phyloP scores from a whole-genome alignment of 305 asterid species.

The Solanum aculeatissimum region DNA sequence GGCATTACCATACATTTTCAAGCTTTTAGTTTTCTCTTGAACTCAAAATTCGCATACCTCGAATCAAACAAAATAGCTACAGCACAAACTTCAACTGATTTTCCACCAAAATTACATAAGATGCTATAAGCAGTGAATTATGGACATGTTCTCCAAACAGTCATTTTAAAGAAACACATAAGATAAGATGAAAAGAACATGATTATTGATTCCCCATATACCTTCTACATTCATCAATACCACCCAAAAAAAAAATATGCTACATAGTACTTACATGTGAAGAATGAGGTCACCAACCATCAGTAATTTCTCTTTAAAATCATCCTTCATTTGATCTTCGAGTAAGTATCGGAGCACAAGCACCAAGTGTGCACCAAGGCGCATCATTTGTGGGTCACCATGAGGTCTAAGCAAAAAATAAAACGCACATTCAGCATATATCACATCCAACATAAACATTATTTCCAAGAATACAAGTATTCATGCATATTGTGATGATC shows the following conservation, averaged over 20 bases:
- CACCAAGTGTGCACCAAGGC: constrained; percentile 98
- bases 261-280: constrained; percentile 58
- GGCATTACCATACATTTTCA: not conserved
- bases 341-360: constrained; percentile 84
- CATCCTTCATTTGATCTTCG: constrained; percentile 73
- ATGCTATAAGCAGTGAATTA: not conserved
- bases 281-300: constrained; percentile 90
- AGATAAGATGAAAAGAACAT: not conserved
- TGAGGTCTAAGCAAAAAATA: constrained; percentile 71
- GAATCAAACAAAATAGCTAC: not conserved
- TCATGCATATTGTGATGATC: not conserved
- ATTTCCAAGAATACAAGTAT: not conserved
- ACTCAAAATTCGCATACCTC: not conserved
- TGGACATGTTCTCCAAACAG: not conserved
- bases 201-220: not conserved
- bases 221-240: not conserved
- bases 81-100: not conserved
- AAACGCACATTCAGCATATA: constrained; percentile 9
- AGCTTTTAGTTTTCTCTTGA: not conserved
- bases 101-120: not conserved
- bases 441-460: not conserved
- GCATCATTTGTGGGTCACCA: constrained; percentile 99
- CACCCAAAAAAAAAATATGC: not conserved
- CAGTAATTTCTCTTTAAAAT: constrained; percentile 80
- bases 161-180: not conserved